These are phyloP conservation scores for Yueomyces sp. DNA, from an alignment of 805 yeast genomes.

Conservation along the genomic window DNA sequence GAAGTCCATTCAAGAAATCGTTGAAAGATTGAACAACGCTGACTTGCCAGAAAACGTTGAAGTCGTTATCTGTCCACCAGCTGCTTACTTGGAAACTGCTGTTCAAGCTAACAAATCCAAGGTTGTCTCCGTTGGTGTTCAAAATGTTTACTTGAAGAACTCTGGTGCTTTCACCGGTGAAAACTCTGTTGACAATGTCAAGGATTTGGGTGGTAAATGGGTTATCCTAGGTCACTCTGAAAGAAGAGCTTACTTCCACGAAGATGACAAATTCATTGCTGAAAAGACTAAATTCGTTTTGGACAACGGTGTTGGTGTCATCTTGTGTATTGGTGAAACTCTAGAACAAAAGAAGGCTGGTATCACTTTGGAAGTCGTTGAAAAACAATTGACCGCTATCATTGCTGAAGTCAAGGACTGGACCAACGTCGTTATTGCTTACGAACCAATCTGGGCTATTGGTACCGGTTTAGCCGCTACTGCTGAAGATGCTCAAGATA, in stretches of 20 bases:
- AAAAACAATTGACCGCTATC: slow-evolving; percentile 85
- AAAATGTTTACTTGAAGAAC: slow-evolving; percentile 76
- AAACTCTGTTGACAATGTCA: slow-evolving; percentile 73
- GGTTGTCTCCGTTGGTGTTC: slow-evolving; percentile 76
- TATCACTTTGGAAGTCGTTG: slow-evolving; percentile 72
- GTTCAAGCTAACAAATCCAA: slow-evolving; percentile 52
- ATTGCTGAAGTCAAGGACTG: slow-evolving; percentile 73
- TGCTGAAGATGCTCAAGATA: slow-evolving; percentile 93
- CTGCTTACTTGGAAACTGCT: slow-evolving; percentile 76
- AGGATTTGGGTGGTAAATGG: slow-evolving; percentile 90
- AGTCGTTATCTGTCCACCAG: slow-evolving; percentile 94
- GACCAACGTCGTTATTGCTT: slow-evolving; percentile 86
- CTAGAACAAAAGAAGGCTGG: slow-evolving; percentile 87
- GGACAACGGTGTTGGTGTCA: slow-evolving; percentile 79
- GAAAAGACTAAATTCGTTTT: slow-evolving; percentile 89
- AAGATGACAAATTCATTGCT: slow-evolving; percentile 82
- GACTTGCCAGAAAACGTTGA: slow-evolving; percentile 66
- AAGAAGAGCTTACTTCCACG: slow-evolving; percentile 89
- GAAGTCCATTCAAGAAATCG: slow-evolving; percentile 69
- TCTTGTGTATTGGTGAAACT: slow-evolving; percentile 96
- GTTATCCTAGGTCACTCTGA: slow-evolving; percentile 96
- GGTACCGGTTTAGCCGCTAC: slow-evolving; percentile 99
- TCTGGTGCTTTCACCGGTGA: slow-evolving; percentile 99
- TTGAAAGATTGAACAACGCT: slow-evolving; percentile 70
- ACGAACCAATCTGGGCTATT: slow-evolving; percentile 99